phyloP scores from a whole-genome alignment of 2,329 filamentous ascomycete genomes.

The Sporothrix sp. region DNA sequence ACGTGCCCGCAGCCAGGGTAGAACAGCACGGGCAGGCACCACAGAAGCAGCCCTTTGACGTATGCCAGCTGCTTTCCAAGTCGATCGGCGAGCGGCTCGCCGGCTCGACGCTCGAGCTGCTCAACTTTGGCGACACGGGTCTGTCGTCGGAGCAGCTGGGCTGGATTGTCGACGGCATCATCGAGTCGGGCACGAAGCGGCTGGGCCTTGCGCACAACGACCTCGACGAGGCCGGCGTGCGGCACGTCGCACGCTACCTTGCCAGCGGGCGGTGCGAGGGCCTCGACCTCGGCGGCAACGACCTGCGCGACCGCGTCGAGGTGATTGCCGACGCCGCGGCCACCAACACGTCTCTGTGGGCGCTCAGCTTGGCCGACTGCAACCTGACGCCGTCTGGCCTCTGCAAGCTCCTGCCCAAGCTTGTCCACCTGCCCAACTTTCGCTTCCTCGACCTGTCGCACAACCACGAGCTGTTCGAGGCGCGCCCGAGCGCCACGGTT shows the following conservation, averaged over 20 bases:
- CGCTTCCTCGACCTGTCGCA: conserved; percentile 89
- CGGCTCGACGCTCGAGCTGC: conserved; percentile 66
- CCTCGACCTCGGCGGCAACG: conserved; percentile 80
- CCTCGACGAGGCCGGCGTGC: conserved; percentile 62
- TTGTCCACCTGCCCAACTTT: conserved; percentile 61
- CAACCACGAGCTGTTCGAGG: conserved; percentile 70
- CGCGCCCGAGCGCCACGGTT: conserved; percentile 61
- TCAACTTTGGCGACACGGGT: conserved; percentile 73
- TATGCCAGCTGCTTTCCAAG: conserved; percentile 59
- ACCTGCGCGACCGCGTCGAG: conserved; percentile 48
- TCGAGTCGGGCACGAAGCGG: conserved; percentile 65
- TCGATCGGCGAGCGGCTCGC: conserved; percentile 68
- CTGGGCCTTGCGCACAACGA: conserved; percentile 77
- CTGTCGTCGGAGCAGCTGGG: conserved; percentile 62
- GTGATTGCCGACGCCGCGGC: conserved; percentile 43
- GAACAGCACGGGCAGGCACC: conserved; percentile 15
- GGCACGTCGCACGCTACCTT: conserved; percentile 68
- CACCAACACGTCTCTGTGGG: conserved; percentile 55
- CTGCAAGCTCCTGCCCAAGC: conserved; percentile 62
- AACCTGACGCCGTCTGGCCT: conserved; percentile 65
- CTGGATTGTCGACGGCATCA: conserved; percentile 70
- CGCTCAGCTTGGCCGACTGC: conserved; percentile 78
- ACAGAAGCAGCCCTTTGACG: conserved; percentile 32
- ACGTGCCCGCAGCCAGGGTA: conserved; percentile 12
- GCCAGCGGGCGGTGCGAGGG: conserved; percentile 71